Evolutionary conservation across 148 eudicot genomes (phyloP), one percentile per base, ranked within the genome.

Genomic region (Polygonum aviculare): DNA sequence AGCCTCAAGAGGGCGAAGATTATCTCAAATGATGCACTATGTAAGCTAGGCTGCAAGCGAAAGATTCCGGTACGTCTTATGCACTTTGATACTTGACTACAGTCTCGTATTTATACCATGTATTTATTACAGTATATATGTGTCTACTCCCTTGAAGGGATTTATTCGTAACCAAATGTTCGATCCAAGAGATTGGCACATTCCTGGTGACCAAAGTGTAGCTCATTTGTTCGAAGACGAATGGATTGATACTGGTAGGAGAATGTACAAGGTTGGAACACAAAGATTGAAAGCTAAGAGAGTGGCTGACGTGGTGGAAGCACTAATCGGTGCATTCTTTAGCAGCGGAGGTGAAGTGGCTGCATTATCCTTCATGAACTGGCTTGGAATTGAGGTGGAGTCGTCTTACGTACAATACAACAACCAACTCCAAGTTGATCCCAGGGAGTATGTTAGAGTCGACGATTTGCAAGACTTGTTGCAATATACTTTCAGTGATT

Each of bases 251-350:
- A 31, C 82, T 35, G 52, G 18, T 12, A 74, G 77, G 59, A 87
- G 78, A 78, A 78, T 89, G 12, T 92, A 88, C 69, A 81, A 12
- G 51, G 78, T 77, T 35, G 85, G 86, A 38, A 80, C 8, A 4
- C 80, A 86, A 65, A 86, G 74, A 63, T 15, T 90, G 8, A 92
- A 90, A 77, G 77, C 89, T 60, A 92, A 95, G 79, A 86, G 75
- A 38, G 85, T 95, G 18, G 99, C 99, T 72, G 97, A 95, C 82
- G 97, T 86, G 15, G 91, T 86, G 9, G 97, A 95, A 86, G 98
- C 98, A 69, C 70, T 95, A 51, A 92, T 95, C 67, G 98, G 98
- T 70, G 97, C 89, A 33, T 92, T 82, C 72, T 89, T 95, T 21
- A 88, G 87, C 73, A 51, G 86, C 0, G 89, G 87, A 15, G 97